phyloP scores from a whole-genome alignment of 1,284 basidiomycete species.

The Sparassis latifolia region DNA sequence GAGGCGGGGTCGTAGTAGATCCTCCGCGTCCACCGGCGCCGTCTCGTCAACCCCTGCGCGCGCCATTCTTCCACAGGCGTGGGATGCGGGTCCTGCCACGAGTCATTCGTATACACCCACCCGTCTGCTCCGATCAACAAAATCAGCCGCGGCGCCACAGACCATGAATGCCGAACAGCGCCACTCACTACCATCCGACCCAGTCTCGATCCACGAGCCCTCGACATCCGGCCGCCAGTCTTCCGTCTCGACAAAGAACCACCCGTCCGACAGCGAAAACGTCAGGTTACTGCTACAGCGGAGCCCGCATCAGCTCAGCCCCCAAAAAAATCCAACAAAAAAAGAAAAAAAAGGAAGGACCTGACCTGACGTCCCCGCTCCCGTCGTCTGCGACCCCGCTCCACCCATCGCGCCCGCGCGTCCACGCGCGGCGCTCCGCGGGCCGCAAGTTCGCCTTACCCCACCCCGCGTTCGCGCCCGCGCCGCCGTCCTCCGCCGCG shows the following conservation, averaged over 20 bases:
- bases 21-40: constrained; percentile 58
- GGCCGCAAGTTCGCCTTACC: constrained; percentile 47
- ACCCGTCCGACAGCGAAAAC: constrained; percentile 62
- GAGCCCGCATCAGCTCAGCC: constrained; percentile 11
- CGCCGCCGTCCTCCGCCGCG: constrained; percentile 18
- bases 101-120: constrained; percentile 74
- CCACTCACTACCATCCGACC: constrained; percentile 40
- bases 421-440: constrained; percentile 60
- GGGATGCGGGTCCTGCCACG: constrained; percentile 50
- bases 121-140: constrained; percentile 38
- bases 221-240: constrained; percentile 65
- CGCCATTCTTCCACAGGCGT: constrained; percentile 36
- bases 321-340: not conserved
- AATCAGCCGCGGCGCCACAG: not conserved
- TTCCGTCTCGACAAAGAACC: constrained; percentile 68
- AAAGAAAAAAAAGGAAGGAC: constrained; percentile 10
- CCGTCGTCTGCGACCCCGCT: constrained; percentile 42
- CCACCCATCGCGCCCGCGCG: constrained; percentile 68
- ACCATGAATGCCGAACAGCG: not conserved
- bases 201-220: constrained; percentile 45
- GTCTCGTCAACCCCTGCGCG: constrained; percentile 43
- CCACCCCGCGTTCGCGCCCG: constrained; percentile 36
- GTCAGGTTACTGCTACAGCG: constrained; percentile 64
- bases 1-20: constrained; percentile 41
- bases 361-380: constrained; percentile 58